Percentiles rank a stretch among this genome's conserved stretches.
Conservation (phyloP, 345 rosid genomes). For the Rhizophora mangle region DNA sequence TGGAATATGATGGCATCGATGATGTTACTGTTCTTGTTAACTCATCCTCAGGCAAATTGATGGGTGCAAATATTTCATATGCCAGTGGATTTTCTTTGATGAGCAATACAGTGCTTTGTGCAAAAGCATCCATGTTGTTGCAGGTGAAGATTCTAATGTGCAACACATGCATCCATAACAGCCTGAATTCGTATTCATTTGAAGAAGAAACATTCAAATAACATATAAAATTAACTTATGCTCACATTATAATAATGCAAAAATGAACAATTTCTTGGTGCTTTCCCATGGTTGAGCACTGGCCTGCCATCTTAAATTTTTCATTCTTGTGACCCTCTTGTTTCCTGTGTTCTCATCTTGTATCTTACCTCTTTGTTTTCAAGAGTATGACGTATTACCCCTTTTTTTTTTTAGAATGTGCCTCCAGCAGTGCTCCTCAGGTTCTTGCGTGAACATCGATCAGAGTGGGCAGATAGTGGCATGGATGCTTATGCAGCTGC, state of each 20-base stretch:
- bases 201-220: no score
- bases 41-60: conserved; percentile 86
- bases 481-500: conserved; percentile 95
- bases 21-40: conserved; percentile 93
- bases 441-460: conserved; percentile 93
- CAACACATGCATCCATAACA: background rate
- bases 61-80: conserved; percentile 83
- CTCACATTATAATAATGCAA: background rate
- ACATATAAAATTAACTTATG: background rate
- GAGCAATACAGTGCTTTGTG: conserved; percentile 80
- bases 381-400: background rate
- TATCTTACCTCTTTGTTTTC: background rate
- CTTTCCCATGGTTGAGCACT: background rate
- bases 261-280: background rate
- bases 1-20: conserved; percentile 92
- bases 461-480: conserved; percentile 98
- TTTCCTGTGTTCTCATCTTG: background rate
- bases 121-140: conserved; percentile 97
- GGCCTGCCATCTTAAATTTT: background rate
- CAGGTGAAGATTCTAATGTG: conserved; percentile 48
- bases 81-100: conserved; percentile 78
- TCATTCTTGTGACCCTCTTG: background rate
- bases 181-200: no score
- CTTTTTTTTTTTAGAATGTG: conserved; percentile 53
- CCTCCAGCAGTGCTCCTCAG: conserved; percentile 95